Conservation (phyloP, 441 rosid species). For the Mallotus repandus region DNA sequence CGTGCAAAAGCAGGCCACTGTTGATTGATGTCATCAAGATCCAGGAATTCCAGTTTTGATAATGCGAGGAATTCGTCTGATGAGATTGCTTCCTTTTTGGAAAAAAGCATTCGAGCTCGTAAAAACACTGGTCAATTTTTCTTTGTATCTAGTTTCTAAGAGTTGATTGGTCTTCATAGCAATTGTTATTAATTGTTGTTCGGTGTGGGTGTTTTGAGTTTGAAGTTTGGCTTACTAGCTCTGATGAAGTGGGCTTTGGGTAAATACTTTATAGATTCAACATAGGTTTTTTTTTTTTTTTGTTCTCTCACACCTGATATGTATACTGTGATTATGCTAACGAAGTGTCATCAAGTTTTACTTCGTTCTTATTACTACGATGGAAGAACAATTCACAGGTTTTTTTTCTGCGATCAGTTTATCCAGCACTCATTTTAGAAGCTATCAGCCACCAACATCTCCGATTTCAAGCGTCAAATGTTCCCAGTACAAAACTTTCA, state of each 20-base stretch:
- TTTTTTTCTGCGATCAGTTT: too few relatives aligned
- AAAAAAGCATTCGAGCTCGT: conserved; percentile 8
- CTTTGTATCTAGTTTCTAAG: conserved; percentile 5
- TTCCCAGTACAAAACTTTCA: too few relatives aligned
- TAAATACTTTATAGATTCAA: too few relatives aligned
- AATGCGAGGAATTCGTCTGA: conserved; percentile 13
- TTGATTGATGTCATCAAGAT: conserved; percentile 16
- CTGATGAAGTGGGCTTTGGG: neutral
- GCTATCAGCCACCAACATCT: too few relatives aligned
- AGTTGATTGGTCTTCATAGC: conserved; percentile 2
- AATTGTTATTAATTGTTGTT: neutral
- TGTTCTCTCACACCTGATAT: neutral
- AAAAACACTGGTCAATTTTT: neutral
- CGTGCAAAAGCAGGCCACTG: conserved; percentile 14
- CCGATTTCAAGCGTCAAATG: too few relatives aligned
- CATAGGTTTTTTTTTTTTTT: too few relatives aligned
- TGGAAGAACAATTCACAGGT: too few relatives aligned
- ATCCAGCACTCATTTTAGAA: too few relatives aligned
- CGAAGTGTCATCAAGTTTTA: too few relatives aligned
- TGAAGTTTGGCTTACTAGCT: conserved; percentile 2
- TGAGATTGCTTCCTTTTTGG: conserved; percentile 10
- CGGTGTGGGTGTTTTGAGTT: neutral
- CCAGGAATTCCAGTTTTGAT: conserved; percentile 33
- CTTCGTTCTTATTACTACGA: too few relatives aligned
- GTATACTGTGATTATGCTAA: neutral